Evolutionary conservation across 768 basidiomycete genomes (phyloP), one percentile per base, ranked within the genome.

Genomic region (Lactarius hatsudake): DNA sequence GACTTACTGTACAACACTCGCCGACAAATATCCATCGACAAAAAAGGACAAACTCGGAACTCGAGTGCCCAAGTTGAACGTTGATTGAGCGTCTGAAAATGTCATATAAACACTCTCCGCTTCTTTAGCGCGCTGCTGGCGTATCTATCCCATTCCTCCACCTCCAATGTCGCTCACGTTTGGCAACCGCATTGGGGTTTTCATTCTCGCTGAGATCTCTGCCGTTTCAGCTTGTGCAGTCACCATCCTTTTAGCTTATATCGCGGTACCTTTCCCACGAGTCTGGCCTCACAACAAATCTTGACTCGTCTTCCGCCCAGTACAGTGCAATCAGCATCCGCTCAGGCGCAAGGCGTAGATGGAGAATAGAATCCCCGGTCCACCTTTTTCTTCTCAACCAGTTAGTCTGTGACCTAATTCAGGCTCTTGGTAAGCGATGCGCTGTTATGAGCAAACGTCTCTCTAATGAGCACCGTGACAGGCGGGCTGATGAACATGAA

Each of bases 401-500:
- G 26, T 58, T 76, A 0, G 62, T 73, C 18, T 75, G 71, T 9
- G 76, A 76, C 56, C 42, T 76, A 20, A 67, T 76, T 17, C 75
- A 75, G 62, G 71, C 75, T 5, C 57, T 71, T 23, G 76, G 73
- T 74, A 56, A 45, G 73, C 18, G 32, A 54, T 59, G 13, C 9
- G 3, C 20, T 20, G 9, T 40, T 38, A 2, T 10, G 10, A 18
- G 48, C 15, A 23, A 61, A 10, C 20, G 12, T 36, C 20, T 17
- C 20, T 17, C 62, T 68, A 18, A 62, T 60, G 26, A 13, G 18
- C 51, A 63, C 36, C 10, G 36, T 38, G 36, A 38, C 64, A 80
- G 80, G 81, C 2, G 79, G 78, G 3, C 69, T 81, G 18, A 74
- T 82, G 69, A 72, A 79, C 61, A 69, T 78, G 36, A 74, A 71